Base-by-base conservation (phyloP, 176 grass and related monocot species). In the Thalia dealbata region DNA sequence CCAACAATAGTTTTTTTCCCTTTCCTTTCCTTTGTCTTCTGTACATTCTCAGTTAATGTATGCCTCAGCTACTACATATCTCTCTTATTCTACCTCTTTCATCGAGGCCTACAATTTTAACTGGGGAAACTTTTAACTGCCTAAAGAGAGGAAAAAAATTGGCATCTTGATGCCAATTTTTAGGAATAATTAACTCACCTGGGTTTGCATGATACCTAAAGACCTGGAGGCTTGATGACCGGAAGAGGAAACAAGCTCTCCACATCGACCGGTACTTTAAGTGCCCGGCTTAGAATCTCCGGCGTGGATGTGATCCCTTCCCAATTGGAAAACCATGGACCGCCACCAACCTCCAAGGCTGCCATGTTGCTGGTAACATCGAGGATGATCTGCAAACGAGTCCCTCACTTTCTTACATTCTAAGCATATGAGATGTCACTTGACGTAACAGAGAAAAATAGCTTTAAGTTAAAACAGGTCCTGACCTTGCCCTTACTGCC, bases 291-390 rank as follows among this genome's bases (percentile, higher is more conserved):
- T 45, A 96, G 54, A 77, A 82, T 9, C 52, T 88, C 87, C 0
- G 80, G 82, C 1, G 73, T 66, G 46, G 32, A 72, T 24, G 92
- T 84, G 21, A 75, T 76, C 77, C 84, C 92, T 71, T 90, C 90
- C 92, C 92, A 92, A 0, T 75, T 78, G 3, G 88, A 84, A 71
- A 96, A 92, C 92, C 92, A 96, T 50, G 92, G 92, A 24, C 92
- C 93, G 5, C 93, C 93, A 21, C 93, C 93, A 1, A 96, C 82
- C 77, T 96, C 89, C 63, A 96, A 23, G 8, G 89, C 93, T 0
- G 89, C 93, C 93, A 92, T 92, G 78, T 92, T 82, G 80, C 93
- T 96, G 35, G 78, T 81, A 2, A 82, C 81, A 30, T 96, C 84
- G 10, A 96, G 93, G 75, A 96, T 90, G 48, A 92, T 32, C 89